A percentile compares a stretch with the other conserved stretches of the same genome.
phyloP scores from a whole-genome alignment of 202 grass and related monocot species.

The Elaeis oleifera region DNA sequence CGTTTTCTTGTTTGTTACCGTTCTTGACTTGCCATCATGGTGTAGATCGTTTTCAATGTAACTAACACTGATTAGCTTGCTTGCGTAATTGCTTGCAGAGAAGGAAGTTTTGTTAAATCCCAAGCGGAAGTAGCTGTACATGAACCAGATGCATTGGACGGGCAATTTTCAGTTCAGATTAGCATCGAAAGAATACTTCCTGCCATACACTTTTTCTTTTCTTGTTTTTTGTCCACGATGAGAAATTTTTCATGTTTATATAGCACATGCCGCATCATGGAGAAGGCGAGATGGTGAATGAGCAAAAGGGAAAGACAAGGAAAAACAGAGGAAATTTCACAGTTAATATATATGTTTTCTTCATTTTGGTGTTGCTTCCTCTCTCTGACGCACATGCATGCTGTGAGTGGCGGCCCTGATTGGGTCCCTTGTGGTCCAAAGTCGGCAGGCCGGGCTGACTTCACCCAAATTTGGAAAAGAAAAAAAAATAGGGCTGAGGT shows the following conservation, averaged over 20 bases:
- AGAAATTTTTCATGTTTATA: background rate
- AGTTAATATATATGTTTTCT: background rate
- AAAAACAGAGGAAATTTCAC: background rate
- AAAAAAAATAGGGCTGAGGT: no score
- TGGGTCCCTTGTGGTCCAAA: no score
- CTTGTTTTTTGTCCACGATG: background rate
- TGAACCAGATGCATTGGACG: background rate
- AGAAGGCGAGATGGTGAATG: background rate
- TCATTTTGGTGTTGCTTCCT: constrained; percentile 6
- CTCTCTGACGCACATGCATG: background rate
- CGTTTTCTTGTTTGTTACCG: no score
- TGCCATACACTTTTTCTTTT: background rate
- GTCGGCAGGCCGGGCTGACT: no score
- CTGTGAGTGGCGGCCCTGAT: no score
- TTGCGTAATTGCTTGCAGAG: constrained; percentile 1
- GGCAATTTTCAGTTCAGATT: background rate
- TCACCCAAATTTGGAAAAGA: no score
- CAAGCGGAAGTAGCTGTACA: background rate
- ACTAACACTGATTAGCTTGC: no score
- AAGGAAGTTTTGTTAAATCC: constrained; percentile 11
- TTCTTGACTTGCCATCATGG: no score
- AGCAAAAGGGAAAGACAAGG: background rate
- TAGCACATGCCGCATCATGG: background rate
- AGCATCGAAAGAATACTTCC: background rate
- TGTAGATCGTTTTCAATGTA: no score